A percentile compares a stretch with the other conserved stretches of the same genome.
These are phyloP conservation scores for Aspergillus eucalypticola DNA, from an alignment of 2,329 filamentous ascomycete species.

Conservation along the genomic window DNA sequence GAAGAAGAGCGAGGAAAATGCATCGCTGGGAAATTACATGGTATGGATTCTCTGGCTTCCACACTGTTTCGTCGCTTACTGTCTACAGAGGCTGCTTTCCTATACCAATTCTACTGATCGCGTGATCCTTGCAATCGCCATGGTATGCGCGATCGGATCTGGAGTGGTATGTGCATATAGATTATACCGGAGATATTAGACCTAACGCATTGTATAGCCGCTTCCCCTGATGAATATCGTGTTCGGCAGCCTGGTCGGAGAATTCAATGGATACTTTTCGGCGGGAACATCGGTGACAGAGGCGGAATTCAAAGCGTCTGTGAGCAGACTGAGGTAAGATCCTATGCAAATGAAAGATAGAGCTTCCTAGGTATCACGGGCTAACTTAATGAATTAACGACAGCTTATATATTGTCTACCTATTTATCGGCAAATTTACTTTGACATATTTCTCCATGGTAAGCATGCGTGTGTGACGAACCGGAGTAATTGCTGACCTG, in stretches of 20 bases:
- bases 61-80: not conserved
- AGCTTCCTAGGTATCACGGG: too few relatives aligned
- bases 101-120: conserved; percentile 23
- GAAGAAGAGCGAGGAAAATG: conserved; percentile 6
- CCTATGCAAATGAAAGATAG: too few relatives aligned
- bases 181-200: not conserved
- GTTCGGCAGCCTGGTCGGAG: conserved; percentile 56
- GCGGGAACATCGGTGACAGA: conserved; percentile 44
- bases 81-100: conserved; percentile 24
- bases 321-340: conserved; percentile 42
- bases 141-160: conserved; percentile 26
- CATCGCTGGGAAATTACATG: conserved; percentile 18
- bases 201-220: conserved; percentile 4
- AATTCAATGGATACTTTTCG: conserved; percentile 59
- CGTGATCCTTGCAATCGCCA: conserved; percentile 21
- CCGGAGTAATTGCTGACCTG: not conserved
- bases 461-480: not conserved
- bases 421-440: conserved; percentile 58
- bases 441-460: conserved; percentile 59
- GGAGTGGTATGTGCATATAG: conserved; percentile 27
- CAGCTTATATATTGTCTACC: conserved; percentile 59
- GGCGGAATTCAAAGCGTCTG: conserved; percentile 50
- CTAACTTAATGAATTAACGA: not conserved
- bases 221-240: conserved; percentile 60
- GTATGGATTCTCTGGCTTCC: conserved; percentile 2